Conservation (phyloP, 164 flowering plant genomes). For the Chimonanthus salicifolius region DNA sequence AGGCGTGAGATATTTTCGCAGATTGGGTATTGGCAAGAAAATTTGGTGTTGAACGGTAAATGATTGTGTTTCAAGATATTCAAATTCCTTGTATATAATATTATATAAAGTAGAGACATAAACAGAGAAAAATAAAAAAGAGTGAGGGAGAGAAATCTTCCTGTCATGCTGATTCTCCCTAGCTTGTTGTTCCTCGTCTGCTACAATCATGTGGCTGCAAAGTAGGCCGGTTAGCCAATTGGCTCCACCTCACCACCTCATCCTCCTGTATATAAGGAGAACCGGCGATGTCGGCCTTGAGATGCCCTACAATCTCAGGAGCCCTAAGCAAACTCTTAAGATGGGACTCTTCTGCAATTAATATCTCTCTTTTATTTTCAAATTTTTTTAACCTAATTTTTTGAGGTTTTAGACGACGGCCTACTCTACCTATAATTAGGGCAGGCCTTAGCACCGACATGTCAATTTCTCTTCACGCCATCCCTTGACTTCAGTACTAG, state of each 20-base stretch:
- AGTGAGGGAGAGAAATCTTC: slow-evolving; percentile 6
- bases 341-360: no score
- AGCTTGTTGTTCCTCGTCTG: slow-evolving; percentile 9
- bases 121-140: not conserved
- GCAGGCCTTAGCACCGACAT: slow-evolving; percentile 8
- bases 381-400: no score
- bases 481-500: slow-evolving; percentile 18
- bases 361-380: no score
- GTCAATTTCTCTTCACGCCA: slow-evolving; percentile 17
- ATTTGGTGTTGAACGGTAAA: not conserved
- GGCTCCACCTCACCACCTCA: slow-evolving; percentile 20
- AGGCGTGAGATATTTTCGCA: not conserved
- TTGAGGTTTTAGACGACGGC: no score
- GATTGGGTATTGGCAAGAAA: not conserved
- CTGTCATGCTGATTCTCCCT: slow-evolving; percentile 26
- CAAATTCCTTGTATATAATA: not conserved
- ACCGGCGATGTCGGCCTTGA: no score
- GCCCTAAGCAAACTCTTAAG: no score
- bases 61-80: no score
- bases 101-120: not conserved
- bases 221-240: slow-evolving; percentile 38
- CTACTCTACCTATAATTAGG: no score
- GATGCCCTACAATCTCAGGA: no score
- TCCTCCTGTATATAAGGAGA: slow-evolving; percentile 29
- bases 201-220: slow-evolving; percentile 16